A percentile compares a stretch with the other conserved stretches of the same genome.
phyloP scores from a whole-genome alignment of 805 yeast genomes.

The Wickerhamiella siamensis region DNA sequence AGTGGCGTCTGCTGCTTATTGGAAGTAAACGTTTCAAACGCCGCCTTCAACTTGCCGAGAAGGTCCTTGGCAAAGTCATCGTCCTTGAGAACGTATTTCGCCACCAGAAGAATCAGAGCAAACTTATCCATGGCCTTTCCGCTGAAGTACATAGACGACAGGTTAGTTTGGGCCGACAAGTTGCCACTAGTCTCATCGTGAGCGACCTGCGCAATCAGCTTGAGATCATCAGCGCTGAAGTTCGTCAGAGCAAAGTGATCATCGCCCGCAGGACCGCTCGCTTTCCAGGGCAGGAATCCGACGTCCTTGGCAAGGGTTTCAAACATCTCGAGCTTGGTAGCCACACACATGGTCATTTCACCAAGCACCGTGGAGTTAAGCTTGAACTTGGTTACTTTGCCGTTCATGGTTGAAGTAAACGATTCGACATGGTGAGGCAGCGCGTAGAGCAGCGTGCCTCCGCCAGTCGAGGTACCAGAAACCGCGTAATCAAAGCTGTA shows the following conservation, averaged over 20 bases:
- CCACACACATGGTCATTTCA: slow-evolving; percentile 25
- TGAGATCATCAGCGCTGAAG: slow-evolving; percentile 27
- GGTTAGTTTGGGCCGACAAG: slow-evolving; percentile 39
- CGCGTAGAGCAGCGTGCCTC: slow-evolving; percentile 38
- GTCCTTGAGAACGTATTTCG: slow-evolving; percentile 51
- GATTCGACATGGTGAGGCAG: slow-evolving; percentile 51
- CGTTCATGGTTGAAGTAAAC: slow-evolving; percentile 27
- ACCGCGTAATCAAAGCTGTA: slow-evolving; percentile 38
- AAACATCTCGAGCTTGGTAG: slow-evolving; percentile 23
- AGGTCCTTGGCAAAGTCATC: slow-evolving; percentile 34
- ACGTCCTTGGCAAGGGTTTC: slow-evolving; percentile 32
- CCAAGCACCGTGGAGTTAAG: slow-evolving; percentile 40
- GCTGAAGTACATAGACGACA: slow-evolving; percentile 79
- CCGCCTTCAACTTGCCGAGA: slow-evolving; percentile 45
- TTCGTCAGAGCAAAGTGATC: slow-evolving; percentile 29
- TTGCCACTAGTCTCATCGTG: slow-evolving; percentile 37
- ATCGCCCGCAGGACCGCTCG: slow-evolving; percentile 21
- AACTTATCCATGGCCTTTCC: slow-evolving; percentile 83
- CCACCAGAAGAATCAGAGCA: slow-evolving; percentile 68
- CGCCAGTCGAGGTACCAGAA: slow-evolving; percentile 35
- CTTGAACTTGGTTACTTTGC: slow-evolving; percentile 21
- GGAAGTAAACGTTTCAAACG: slow-evolving; percentile 51
- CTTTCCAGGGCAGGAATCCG: slow-evolving; percentile 44
- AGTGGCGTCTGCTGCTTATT: slow-evolving; percentile 64
- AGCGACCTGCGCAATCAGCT: slow-evolving; percentile 34